These are phyloP conservation scores for Dryas octopetala DNA, from an alignment of 306 rosid genomes.

Conservation along the genomic window DNA sequence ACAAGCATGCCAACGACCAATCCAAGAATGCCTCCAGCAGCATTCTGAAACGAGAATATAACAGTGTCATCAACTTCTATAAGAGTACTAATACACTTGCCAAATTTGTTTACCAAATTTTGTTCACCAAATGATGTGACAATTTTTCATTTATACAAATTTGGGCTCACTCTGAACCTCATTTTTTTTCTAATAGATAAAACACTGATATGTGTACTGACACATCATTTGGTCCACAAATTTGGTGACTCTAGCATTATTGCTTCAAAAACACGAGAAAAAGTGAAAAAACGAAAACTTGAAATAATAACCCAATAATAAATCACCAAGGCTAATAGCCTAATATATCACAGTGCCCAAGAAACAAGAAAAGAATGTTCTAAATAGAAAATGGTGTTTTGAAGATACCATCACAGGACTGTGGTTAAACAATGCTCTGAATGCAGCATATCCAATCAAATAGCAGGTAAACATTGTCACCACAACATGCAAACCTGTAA, in stretches of 20 bases:
- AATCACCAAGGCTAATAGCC: neutral
- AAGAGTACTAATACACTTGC: too few relatives aligned
- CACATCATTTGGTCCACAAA: too few relatives aligned
- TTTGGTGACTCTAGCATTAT: too few relatives aligned
- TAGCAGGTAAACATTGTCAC: constrained; percentile 86
- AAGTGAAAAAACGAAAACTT: neutral
- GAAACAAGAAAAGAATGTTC: neutral
- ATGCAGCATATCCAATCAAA: constrained; percentile 71
- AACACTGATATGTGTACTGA: too few relatives aligned
- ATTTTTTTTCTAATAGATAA: too few relatives aligned
- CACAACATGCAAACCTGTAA: constrained; percentile 79
- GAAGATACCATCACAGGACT: constrained; percentile 67
- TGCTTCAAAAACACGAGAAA: neutral
- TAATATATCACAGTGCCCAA: neutral
- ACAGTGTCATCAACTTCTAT: neutral
- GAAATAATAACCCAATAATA: neutral
- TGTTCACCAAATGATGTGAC: too few relatives aligned
- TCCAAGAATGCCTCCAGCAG: constrained; percentile 90
- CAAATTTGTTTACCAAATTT: too few relatives aligned
- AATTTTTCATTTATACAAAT: too few relatives aligned
- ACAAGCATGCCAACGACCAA: constrained; percentile 85
- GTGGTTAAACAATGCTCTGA: constrained; percentile 77
- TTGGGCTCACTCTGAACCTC: too few relatives aligned
- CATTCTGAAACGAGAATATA: constrained; percentile 50
- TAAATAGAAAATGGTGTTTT: neutral